Conservation (phyloP, 2,329 filamentous ascomycete species). For the Colletotrichum aenigma region DNA sequence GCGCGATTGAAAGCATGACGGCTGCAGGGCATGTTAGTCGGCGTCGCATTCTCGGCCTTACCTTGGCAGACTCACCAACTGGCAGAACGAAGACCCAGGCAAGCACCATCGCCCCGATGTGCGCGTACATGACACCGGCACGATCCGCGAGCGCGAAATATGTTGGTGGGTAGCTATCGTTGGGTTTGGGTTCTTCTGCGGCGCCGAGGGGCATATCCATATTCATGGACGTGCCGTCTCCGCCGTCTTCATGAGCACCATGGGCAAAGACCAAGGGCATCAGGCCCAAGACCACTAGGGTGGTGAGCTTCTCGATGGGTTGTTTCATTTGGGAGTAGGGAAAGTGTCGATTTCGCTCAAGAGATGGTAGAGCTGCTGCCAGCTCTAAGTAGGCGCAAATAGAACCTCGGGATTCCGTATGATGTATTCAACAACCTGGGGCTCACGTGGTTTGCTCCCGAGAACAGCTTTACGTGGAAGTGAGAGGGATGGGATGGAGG, state of each 20-base stretch:
- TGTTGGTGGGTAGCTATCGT: conserved; percentile 45
- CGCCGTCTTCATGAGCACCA: conserved; percentile 23
- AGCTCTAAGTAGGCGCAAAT: not conserved
- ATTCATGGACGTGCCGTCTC: conserved; percentile 14
- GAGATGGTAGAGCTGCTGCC: not conserved
- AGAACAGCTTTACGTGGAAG: not conserved
- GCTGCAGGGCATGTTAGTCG: conserved; percentile 48
- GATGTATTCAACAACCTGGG: not conserved
- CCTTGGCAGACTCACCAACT: conserved; percentile 58
- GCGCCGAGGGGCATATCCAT: conserved; percentile 12
- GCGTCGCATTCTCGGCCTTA: not conserved
- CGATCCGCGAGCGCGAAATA: conserved; percentile 65
- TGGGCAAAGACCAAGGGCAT: conserved; percentile 4
- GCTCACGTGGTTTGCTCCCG: not conserved
- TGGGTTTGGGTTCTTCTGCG: conserved; percentile 3
- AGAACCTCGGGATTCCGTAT: not conserved
- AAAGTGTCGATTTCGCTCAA: not conserved
- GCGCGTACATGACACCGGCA: conserved; percentile 64
- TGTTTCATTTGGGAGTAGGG: not conserved
- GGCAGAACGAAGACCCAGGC: conserved; percentile 78
- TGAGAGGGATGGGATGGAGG: not conserved
- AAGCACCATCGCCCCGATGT: conserved; percentile 72
- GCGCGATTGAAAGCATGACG: conserved; percentile 84
- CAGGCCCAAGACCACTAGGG: not conserved
- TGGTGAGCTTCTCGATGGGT: not conserved